Evolutionary conservation across 2,329 filamentous ascomycete genomes (phyloP).

Genomic region (Pezicula neosporulosa): DNA sequence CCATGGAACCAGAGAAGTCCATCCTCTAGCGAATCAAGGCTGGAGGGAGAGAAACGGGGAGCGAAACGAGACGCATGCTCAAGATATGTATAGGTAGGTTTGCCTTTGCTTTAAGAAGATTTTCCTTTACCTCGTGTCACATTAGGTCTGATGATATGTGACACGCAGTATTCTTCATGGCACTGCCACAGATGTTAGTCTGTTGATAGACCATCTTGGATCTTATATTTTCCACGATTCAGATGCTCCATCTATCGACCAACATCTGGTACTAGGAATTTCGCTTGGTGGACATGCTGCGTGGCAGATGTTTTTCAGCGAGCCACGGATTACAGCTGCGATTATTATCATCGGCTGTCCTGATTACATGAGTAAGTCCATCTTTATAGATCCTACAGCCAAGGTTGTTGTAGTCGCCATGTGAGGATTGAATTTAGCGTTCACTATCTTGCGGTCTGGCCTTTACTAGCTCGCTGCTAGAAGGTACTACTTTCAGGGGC

Average conservation of each 20-base stretch:
- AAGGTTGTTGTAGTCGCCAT: neutral
- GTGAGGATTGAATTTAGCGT: neutral
- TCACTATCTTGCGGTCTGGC: no score
- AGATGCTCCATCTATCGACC: conserved; percentile 42
- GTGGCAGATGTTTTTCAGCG: conserved; percentile 79
- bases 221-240: conserved; percentile 64
- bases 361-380: conserved; percentile 67
- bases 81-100: conserved; percentile 73
- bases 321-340: conserved; percentile 73
- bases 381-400: neutral
- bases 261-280: conserved; percentile 76
- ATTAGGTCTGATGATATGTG: neutral
- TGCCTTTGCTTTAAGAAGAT: neutral
- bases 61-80: conserved; percentile 75
- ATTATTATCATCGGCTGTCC: conserved; percentile 85
- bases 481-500: no score
- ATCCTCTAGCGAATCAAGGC: conserved; percentile 67
- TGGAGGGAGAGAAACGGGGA: no score
- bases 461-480: no score
- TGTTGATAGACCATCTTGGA: conserved; percentile 74
- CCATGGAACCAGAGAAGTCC: conserved; percentile 73
- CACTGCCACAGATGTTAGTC: conserved; percentile 70
- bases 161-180: conserved; percentile 57
- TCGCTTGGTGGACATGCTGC: conserved; percentile 84
- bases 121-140: neutral